Evolutionary conservation across 140 eudicot genomes (phyloP).

Genomic region (Flaveria floridana): DNA sequence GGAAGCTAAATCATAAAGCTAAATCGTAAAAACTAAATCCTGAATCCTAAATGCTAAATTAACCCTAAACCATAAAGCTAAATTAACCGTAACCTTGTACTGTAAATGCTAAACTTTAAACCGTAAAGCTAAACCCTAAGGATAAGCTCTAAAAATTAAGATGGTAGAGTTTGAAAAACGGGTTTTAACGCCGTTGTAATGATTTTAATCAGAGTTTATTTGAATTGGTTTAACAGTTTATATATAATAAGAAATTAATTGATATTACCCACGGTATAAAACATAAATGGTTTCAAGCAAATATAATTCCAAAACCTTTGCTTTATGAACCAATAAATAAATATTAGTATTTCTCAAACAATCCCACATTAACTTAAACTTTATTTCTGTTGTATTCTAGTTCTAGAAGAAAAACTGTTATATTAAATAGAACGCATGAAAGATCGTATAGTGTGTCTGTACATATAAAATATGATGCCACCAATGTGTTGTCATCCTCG

Average conservation of each 20-base stretch:
- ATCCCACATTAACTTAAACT: not conserved
- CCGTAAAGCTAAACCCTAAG: too few relatives aligned
- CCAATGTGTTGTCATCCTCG: conserved; percentile 41
- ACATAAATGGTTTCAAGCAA: not conserved
- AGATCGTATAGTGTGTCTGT: not conserved
- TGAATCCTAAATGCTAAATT: too few relatives aligned
- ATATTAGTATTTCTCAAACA: conserved; percentile 6
- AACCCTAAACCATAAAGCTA: too few relatives aligned
- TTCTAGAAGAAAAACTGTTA: conserved; percentile 2
- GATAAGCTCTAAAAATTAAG: too few relatives aligned
- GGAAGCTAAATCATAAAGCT: too few relatives aligned
- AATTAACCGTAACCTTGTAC: too few relatives aligned
- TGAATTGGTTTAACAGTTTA: too few relatives aligned
- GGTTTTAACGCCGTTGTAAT: too few relatives aligned
- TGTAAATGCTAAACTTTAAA: too few relatives aligned
- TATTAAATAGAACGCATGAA: conserved; percentile 18
- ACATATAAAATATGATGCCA: conserved; percentile 19
- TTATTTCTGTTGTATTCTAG: not conserved
- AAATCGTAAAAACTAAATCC: too few relatives aligned
- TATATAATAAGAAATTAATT: not conserved
- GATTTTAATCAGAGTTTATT: too few relatives aligned
- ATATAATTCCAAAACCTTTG: not conserved
- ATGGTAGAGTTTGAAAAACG: too few relatives aligned
- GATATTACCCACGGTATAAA: not conserved
- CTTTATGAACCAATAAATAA: not conserved